phyloP scores from a whole-genome alignment of 306 rosid species.

The Canavalia gladiata region DNA sequence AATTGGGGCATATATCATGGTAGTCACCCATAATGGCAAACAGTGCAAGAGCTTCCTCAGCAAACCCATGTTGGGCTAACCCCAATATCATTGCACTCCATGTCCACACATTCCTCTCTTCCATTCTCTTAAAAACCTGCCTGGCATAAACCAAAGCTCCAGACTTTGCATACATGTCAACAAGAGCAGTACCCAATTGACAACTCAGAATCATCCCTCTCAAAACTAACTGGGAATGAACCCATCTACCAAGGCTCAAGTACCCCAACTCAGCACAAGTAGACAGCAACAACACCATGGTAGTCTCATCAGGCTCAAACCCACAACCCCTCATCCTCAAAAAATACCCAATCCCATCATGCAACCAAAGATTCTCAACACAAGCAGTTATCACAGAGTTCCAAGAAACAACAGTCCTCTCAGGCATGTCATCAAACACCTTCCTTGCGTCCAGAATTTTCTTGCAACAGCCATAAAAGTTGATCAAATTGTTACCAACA shows the following conservation, averaged over 20 bases:
- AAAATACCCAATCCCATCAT: constrained; percentile 69
- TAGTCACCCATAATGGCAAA: constrained; percentile 58
- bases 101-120: constrained; percentile 84
- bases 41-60: constrained; percentile 72
- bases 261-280: constrained; percentile 82
- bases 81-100: constrained; percentile 97
- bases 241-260: constrained; percentile 80
- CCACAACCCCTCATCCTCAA: constrained; percentile 68
- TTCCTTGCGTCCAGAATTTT: constrained; percentile 57
- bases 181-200: constrained; percentile 82
- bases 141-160: constrained; percentile 71
- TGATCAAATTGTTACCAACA: constrained; percentile 71
- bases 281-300: constrained; percentile 78
- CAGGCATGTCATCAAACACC: constrained; percentile 81
- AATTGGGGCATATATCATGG: constrained; percentile 67
- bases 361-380: constrained; percentile 66
- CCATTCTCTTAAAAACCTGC: constrained; percentile 67
- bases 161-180: constrained; percentile 89
- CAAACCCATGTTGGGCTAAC: constrained; percentile 88
- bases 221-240: constrained; percentile 70
- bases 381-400: constrained; percentile 78
- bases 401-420: constrained; percentile 82
- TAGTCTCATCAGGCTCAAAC: constrained; percentile 84
- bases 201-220: constrained; percentile 72
- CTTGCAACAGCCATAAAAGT: constrained; percentile 75